Percentiles rank a stretch among this genome's conserved stretches.
Evolutionary conservation across 1,284 basidiomycete genomes (phyloP).

Genomic region (Apiotrichum brassicae): DNA sequence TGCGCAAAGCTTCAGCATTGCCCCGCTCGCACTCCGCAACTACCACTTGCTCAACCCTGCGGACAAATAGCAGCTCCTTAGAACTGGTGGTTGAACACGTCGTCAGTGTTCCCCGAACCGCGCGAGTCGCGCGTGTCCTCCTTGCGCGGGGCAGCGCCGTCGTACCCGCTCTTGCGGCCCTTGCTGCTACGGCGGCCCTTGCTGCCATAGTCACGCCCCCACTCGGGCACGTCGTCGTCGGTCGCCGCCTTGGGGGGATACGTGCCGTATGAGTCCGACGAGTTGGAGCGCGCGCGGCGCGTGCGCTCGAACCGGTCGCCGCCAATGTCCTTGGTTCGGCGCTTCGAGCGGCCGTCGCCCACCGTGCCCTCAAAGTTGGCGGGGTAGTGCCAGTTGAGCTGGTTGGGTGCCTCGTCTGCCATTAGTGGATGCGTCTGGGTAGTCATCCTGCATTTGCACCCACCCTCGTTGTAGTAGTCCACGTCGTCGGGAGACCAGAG

Average conservation of each 20-base stretch:
- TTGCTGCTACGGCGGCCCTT: constrained; percentile 21
- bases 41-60: no score
- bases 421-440: no score
- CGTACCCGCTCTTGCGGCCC: constrained; percentile 4
- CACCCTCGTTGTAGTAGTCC: constrained; percentile 36
- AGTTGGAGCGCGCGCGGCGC: constrained; percentile 20
- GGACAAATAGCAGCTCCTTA: no score
- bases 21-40: no score
- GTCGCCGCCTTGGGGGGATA: constrained; percentile 34
- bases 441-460: background rate
- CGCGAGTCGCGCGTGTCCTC: background rate
- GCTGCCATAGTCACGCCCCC: constrained; percentile 47
- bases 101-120: constrained; percentile 16
- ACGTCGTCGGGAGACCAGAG: constrained; percentile 43
- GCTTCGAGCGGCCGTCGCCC: constrained; percentile 26
- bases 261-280: constrained; percentile 7
- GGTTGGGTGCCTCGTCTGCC: constrained; percentile 45
- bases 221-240: constrained; percentile 47
- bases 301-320: constrained; percentile 37
- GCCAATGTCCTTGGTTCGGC: constrained; percentile 13
- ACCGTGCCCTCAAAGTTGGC: constrained; percentile 47
- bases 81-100: constrained; percentile 38
- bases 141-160: constrained; percentile 1
- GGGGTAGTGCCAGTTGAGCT: constrained; percentile 47
- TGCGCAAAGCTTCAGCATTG: no score